A percentile compares a stretch with the other conserved stretches of the same genome.
phyloP scores from a whole-genome alignment of 805 yeast species.

The Myxozyma lipomycoides region DNA sequence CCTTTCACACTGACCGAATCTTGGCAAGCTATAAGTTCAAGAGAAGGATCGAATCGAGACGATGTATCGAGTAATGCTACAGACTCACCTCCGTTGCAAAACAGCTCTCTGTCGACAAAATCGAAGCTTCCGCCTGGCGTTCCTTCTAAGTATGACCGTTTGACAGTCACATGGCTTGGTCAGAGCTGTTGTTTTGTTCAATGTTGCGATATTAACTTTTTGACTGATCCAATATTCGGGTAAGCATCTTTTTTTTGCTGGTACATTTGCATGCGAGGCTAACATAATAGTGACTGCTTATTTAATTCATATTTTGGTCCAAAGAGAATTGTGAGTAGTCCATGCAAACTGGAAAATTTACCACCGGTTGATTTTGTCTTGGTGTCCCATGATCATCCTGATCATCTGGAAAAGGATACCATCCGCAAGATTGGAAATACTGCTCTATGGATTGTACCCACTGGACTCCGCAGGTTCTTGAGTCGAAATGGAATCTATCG shows the following conservation, averaged over 20 bases:
- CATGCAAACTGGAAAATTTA: slow-evolving; percentile 59
- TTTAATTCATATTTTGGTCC: slow-evolving; percentile 71
- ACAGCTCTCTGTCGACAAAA: background rate
- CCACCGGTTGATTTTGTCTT: slow-evolving; percentile 67
- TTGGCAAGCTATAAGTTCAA: slow-evolving; percentile 18
- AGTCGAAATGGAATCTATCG: slow-evolving; percentile 56
- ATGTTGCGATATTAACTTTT: slow-evolving; percentile 62
- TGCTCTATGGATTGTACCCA: slow-evolving; percentile 81
- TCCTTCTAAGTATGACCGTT: slow-evolving; percentile 44
- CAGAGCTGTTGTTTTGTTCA: slow-evolving; percentile 81
- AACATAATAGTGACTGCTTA: slow-evolving; percentile 47
- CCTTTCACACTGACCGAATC: slow-evolving; percentile 15
- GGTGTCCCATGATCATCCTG: slow-evolving; percentile 94
- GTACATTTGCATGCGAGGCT: too few relatives aligned
- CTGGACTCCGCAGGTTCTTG: slow-evolving; percentile 64
- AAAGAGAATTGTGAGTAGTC: slow-evolving; percentile 72
- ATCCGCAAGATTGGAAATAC: slow-evolving; percentile 52
- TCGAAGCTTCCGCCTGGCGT: slow-evolving; percentile 4
- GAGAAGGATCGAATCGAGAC: background rate
- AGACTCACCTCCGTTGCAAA: background rate
- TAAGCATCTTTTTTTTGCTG: background rate
- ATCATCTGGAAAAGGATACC: slow-evolving; percentile 72
- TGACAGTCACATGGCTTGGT: slow-evolving; percentile 86
- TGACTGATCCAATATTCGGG: slow-evolving; percentile 79
- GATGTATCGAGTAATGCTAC: background rate